Evolutionary conservation across 768 basidiomycete species (phyloP).

Genomic region (Leccinum broughii): DNA sequence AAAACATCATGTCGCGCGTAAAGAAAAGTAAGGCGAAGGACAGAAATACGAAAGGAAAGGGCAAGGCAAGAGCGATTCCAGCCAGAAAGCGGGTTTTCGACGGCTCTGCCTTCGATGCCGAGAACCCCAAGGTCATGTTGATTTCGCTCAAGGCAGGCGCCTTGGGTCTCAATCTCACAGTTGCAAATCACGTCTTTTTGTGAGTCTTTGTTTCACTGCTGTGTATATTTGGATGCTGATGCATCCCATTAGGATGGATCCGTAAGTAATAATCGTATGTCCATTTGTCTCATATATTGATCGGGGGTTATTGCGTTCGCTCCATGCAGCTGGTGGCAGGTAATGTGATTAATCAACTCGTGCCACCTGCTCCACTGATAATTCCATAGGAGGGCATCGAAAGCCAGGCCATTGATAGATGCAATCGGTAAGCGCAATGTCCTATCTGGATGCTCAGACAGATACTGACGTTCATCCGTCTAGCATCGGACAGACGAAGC

Average conservation of each 20-base stretch:
- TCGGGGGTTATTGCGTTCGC: slow-evolving; percentile 4
- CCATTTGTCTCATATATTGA: slow-evolving; percentile 13
- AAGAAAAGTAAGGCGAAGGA: slow-evolving; percentile 35
- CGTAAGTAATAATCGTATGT: slow-evolving; percentile 49
- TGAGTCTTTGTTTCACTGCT: slow-evolving; percentile 37
- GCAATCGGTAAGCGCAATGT: slow-evolving; percentile 55
- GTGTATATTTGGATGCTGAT: slow-evolving; percentile 5
- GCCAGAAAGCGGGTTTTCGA: slow-evolving; percentile 18
- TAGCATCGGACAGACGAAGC: slow-evolving; percentile 78
- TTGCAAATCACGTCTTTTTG: slow-evolving; percentile 86
- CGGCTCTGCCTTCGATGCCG: slow-evolving; percentile 26
- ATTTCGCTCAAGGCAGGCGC: slow-evolving; percentile 88
- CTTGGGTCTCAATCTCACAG: slow-evolving; percentile 84
- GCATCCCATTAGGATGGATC: slow-evolving; percentile 63
- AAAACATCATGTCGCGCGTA: slow-evolving; percentile 31
- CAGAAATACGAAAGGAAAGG: slow-evolving; percentile 41
- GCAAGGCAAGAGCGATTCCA: slow-evolving; percentile 30
- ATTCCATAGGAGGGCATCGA: slow-evolving; percentile 70
- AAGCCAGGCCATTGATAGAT: slow-evolving; percentile 79
- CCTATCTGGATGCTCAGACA: slow-evolving; percentile 1
- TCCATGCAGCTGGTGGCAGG: slow-evolving; percentile 73
- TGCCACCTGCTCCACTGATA: slow-evolving; percentile 12
- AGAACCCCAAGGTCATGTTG: slow-evolving; percentile 78
- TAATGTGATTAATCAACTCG: slow-evolving; percentile 19
- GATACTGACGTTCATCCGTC: slow-evolving; percentile 2